phyloP scores from a whole-genome alignment of 2,329 filamentous ascomycete species.

The Trichoderma sp. region DNA sequence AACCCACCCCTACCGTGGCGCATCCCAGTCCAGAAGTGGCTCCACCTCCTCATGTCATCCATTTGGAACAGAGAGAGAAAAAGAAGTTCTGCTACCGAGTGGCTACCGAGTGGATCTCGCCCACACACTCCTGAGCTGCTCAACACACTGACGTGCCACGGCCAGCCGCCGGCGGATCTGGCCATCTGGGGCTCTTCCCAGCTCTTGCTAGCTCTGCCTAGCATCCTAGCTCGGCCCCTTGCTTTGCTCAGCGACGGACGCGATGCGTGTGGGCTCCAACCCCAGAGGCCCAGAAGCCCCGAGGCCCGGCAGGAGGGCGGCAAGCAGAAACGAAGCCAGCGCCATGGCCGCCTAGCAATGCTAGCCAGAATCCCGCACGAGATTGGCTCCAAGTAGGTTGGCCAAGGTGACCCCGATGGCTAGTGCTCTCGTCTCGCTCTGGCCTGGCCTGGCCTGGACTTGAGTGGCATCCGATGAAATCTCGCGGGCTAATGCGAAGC shows the following conservation, averaged over 20 bases:
- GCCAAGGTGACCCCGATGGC: neutral
- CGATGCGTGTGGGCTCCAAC: conserved; percentile 12
- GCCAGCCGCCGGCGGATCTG: conserved; percentile 25
- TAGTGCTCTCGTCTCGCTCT: neutral
- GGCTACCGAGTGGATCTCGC: neutral
- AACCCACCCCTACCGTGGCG: conserved; percentile 5
- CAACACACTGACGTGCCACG: conserved; percentile 20
- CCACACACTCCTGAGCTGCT: conserved; percentile 6
- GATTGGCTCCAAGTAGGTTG: neutral
- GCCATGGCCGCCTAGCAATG: neutral
- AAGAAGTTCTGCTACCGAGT: conserved; percentile 5
- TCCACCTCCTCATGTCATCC: neutral
- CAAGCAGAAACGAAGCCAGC: neutral
- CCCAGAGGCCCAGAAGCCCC: neutral
- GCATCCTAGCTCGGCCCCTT: neutral
- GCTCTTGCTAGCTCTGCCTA: neutral
- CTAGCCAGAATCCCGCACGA: neutral
- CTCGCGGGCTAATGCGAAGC: neutral
- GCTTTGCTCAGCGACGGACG: conserved; percentile 14
- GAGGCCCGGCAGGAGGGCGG: neutral
- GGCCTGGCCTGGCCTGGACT: neutral
- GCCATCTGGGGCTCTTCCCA: conserved; percentile 20
- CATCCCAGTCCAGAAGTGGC: neutral
- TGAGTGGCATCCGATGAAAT: neutral
- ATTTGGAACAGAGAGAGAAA: neutral